Evolutionary conservation across 345 rosid species (phyloP), one percentile per base, ranked within the genome.

Genomic region (Psidium guajava): DNA sequence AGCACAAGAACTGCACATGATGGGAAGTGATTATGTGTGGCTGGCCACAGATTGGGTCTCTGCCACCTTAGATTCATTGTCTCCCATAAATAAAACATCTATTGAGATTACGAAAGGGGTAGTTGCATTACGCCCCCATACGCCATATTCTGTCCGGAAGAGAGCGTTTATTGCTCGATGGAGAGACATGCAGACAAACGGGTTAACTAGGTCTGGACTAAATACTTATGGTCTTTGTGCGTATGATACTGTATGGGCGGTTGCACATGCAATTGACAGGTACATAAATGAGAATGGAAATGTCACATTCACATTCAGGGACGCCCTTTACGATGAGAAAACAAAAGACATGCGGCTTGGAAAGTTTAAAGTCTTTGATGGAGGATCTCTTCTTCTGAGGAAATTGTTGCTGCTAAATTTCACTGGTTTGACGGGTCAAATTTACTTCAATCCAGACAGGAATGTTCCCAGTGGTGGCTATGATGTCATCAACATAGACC

Each of bases 11-110:
- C 95, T 96, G 86, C 88, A 91, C 74, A 94, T 95, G 99, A 92
- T 96, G 98, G 91, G 89, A 42, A 83, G 86, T 82, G 87, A 86
- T 83, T 95, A 91, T 54, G 97, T 92, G 51, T 96, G 99, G 99
- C 87, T 96, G 12, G 93, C 97, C 82, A 94, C 99, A 14, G 98
- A 95, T 91, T 96, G 99, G 99, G 94, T 96, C 83, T 90, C 98
- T 87, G 85, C 95, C 77, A 92, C 97, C 40, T 84, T 95, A 85
- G 98, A 95, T 85, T 94, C 98, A 58, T 40, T 89, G 54, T 85
- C 92, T 86, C 86, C 90, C 16, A 64, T 44, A 24, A 89, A 89
- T 80, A 87, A 51, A 80, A 75, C 85, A 56, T 86, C 84, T 51
- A 87, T 94, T 12, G 81, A 82, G 64, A 59, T 73, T 56, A 90